Conservation (phyloP, 495 filamentous ascomycete species). For the Xylaria castorea region DNA sequence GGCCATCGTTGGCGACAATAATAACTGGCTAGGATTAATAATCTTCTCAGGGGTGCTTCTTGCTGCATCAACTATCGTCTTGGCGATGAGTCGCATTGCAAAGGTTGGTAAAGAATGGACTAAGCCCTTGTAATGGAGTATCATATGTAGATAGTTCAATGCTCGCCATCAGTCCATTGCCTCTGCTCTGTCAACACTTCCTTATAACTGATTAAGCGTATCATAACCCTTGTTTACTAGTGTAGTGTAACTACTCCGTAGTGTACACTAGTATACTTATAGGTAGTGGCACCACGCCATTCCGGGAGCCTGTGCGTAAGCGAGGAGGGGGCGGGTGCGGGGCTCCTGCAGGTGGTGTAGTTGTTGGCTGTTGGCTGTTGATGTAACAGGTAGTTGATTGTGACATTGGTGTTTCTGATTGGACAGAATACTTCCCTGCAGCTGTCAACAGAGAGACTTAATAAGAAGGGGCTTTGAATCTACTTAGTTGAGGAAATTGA, state of each 20-base stretch:
- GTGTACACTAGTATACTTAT: too few species aligned
- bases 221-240: neutral
- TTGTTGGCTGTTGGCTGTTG: neutral
- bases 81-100: slow-evolving; percentile 19
- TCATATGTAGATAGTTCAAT: neutral
- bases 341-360: neutral
- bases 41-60: slow-evolving; percentile 18
- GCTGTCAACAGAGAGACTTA: neutral
- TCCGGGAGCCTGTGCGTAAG: neutral
- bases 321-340: neutral
- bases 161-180: neutral
- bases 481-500: neutral
- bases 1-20: slow-evolving; percentile 51
- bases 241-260: neutral
- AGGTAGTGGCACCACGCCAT: neutral
- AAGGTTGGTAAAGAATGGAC: slow-evolving; percentile 16
- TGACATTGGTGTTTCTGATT: neutral
- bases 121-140: neutral
- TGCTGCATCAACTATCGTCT: slow-evolving; percentile 9
- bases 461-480: neutral
- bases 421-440: neutral
- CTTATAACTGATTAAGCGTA: neutral
- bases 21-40: slow-evolving; percentile 11
- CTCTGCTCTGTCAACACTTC: neutral
- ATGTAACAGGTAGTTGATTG: neutral